Evolutionary conservation across 1,284 basidiomycete genomes (phyloP).

Genomic region (Hymenochaete sp.): DNA sequence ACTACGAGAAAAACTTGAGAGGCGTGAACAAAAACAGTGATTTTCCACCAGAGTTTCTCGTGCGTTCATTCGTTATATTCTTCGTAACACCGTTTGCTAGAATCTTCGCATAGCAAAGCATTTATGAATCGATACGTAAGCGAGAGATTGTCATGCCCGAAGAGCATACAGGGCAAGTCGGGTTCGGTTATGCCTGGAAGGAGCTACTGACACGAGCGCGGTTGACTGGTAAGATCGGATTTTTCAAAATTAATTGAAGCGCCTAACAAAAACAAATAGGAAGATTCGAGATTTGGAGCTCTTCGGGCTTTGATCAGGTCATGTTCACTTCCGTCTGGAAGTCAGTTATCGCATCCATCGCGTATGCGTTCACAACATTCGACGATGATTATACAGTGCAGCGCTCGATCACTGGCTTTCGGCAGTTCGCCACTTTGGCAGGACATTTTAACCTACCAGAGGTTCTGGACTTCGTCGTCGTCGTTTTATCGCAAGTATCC

Average conservation of each 20-base stretch:
- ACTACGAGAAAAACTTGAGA: slow-evolving; percentile 87
- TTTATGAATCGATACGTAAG: slow-evolving; percentile 93
- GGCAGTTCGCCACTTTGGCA: slow-evolving; percentile 92
- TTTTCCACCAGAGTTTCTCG: slow-evolving; percentile 82
- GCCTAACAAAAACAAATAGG: slow-evolving; percentile 36
- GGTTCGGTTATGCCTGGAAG: slow-evolving; percentile 99
- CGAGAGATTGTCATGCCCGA: slow-evolving; percentile 97
- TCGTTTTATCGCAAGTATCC: slow-evolving; percentile 85
- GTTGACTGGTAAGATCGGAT: slow-evolving; percentile 60
- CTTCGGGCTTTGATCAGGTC: slow-evolving; percentile 74
- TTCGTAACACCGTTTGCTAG: not conserved
- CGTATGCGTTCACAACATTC: slow-evolving; percentile 90
- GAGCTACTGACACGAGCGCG: slow-evolving; percentile 81
- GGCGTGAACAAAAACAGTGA: slow-evolving; percentile 87
- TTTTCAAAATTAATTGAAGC: slow-evolving; percentile 12
- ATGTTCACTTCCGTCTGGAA: slow-evolving; percentile 95
- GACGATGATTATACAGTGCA: slow-evolving; percentile 97
- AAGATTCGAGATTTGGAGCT: slow-evolving; percentile 71
- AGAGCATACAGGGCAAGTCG: slow-evolving; percentile 93
- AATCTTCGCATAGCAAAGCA: slow-evolving; percentile 49
- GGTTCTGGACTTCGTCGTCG: slow-evolving; percentile 94
- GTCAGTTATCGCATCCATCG: slow-evolving; percentile 83
- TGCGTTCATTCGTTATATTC: slow-evolving; percentile 29
- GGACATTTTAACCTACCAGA: slow-evolving; percentile 85
- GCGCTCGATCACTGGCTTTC: slow-evolving; percentile 88